Conservation (phyloP, 2,329 filamentous ascomycete species). For the Phialocephala sp. region DNA sequence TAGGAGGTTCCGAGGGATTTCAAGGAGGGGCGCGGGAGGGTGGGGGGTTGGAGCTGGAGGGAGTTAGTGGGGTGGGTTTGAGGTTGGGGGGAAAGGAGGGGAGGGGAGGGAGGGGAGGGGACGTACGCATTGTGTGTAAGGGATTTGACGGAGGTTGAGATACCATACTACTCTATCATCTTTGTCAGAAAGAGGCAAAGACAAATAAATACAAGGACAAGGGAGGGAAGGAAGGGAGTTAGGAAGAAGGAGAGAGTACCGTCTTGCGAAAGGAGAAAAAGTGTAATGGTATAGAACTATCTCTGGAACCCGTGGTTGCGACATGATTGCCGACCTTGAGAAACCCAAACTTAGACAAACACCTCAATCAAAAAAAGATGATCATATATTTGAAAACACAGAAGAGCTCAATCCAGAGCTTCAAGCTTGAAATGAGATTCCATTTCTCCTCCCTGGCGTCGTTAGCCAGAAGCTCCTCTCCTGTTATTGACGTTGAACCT, state of each 20-base stretch:
- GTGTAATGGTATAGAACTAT: slow-evolving; percentile 68
- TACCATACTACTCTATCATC: slow-evolving; percentile 64
- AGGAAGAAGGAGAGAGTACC: slow-evolving; percentile 40
- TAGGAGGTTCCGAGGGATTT: slow-evolving; percentile 65
- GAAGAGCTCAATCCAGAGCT: neutral
- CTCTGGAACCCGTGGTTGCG: slow-evolving; percentile 19
- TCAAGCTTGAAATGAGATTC: neutral
- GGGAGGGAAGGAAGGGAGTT: neutral
- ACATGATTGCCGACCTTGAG: neutral
- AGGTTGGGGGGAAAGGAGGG: slow-evolving; percentile 12
- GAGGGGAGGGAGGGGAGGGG: slow-evolving; percentile 2
- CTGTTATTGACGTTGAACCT: too few relatives aligned
- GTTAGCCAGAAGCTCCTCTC: neutral
- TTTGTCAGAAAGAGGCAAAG: slow-evolving; percentile 2
- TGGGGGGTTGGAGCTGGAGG: slow-evolving; percentile 65
- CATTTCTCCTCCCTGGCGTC: neutral
- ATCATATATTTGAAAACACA: neutral
- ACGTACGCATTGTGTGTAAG: slow-evolving; percentile 71
- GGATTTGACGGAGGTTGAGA: slow-evolving; percentile 66
- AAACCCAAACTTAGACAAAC: neutral
- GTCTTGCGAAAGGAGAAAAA: slow-evolving; percentile 67
- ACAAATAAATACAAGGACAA: too few relatives aligned
- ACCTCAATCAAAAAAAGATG: neutral
- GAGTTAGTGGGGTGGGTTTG: slow-evolving; percentile 3
- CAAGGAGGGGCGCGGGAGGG: slow-evolving; percentile 71